Conservation (phyloP, 176 grass and related monocot genomes). For the Paspalum notatum region DNA sequence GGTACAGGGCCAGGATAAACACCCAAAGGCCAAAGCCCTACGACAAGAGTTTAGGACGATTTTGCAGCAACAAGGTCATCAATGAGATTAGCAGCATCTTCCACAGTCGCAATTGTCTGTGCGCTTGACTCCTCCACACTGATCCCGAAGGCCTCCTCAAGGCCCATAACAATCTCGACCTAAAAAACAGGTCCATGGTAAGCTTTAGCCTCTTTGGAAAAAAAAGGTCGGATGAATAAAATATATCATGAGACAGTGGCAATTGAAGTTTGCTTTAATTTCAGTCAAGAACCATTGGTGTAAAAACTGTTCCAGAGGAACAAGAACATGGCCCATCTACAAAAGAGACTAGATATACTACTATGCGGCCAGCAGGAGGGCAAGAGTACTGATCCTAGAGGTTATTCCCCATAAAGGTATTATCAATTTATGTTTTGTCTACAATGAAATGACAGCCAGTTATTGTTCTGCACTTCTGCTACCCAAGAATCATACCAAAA, state of each 20-base stretch:
- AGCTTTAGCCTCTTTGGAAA: neutral
- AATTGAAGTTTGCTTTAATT: slow-evolving; percentile 13
- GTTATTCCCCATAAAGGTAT: neutral
- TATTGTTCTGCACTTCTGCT: neutral
- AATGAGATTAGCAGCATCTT: slow-evolving; percentile 62
- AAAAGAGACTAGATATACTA: neutral
- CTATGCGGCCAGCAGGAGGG: neutral
- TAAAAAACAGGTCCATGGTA: neutral
- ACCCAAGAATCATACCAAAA: neutral
- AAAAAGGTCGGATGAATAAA: neutral
- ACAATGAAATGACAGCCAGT: neutral
- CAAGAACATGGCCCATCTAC: neutral
- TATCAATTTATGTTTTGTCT: neutral
- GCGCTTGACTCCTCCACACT: slow-evolving; percentile 54
- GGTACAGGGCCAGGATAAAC: slow-evolving; percentile 5
- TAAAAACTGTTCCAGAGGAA: neutral
- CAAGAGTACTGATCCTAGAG: neutral
- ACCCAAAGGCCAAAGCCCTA: neutral
- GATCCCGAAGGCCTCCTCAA: slow-evolving; percentile 61
- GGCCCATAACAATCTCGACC: slow-evolving; percentile 70
- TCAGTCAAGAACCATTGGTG: neutral
- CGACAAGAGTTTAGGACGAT: neutral
- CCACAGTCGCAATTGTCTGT: slow-evolving; percentile 47
- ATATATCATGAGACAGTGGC: neutral
- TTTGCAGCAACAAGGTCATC: slow-evolving; percentile 38